These are phyloP conservation scores for Tylopilus felleus DNA, from an alignment of 768 basidiomycete species.

Conservation along the genomic window DNA sequence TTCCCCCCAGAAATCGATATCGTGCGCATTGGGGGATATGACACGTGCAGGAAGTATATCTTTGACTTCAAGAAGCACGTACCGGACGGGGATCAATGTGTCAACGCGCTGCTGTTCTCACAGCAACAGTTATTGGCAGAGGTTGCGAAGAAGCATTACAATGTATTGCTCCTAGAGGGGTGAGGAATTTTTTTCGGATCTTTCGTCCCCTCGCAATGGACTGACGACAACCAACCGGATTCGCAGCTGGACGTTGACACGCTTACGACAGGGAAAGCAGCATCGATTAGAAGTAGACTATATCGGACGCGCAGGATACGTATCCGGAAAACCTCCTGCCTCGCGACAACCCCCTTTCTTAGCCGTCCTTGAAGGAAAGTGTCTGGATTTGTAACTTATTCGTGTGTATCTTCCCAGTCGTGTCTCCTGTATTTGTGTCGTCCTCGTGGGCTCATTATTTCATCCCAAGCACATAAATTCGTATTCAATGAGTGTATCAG, in stretches of 20 bases:
- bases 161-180: slow-evolving; percentile 68
- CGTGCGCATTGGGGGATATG: slow-evolving; percentile 47
- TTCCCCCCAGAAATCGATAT: slow-evolving; percentile 53
- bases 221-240: slow-evolving; percentile 3
- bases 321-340: slow-evolving; percentile 45
- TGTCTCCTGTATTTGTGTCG: slow-evolving; percentile 30
- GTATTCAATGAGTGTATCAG: slow-evolving; percentile 14
- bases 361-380: slow-evolving; percentile 50
- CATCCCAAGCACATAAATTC: slow-evolving; percentile 19
- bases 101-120: slow-evolving; percentile 57
- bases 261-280: slow-evolving; percentile 57
- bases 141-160: slow-evolving; percentile 53
- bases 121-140: slow-evolving; percentile 61
- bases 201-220: neutral
- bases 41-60: slow-evolving; percentile 59
- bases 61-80: slow-evolving; percentile 51
- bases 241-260: slow-evolving; percentile 62
- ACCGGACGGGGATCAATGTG: slow-evolving; percentile 45
- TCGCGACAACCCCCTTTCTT: slow-evolving; percentile 62
- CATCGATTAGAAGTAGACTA: slow-evolving; percentile 71
- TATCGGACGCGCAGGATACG: slow-evolving; percentile 60
- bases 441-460: slow-evolving; percentile 28
- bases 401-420: slow-evolving; percentile 23
- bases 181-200: slow-evolving; percentile 24
- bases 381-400: slow-evolving; percentile 29